Evolutionary conservation across 371 early-diverging fungal genomes (phyloP), one percentile per base, ranked within the genome.

Genomic region (Coemansia sp.): DNA sequence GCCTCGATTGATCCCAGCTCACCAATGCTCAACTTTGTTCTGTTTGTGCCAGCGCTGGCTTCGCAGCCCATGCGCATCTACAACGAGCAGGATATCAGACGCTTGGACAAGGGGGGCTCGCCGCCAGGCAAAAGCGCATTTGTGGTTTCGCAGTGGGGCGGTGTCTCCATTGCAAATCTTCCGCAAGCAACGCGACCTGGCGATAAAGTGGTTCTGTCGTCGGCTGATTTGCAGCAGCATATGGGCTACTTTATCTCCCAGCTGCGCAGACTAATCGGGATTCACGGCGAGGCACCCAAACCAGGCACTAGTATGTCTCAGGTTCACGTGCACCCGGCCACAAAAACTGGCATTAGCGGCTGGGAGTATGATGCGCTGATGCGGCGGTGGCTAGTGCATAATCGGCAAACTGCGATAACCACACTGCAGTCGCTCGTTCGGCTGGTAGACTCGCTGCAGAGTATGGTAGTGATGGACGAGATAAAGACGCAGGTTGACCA

Each of bases 61-160:
- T 82, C 87, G 59, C 81, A 84, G 13, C 94, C 95, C 2, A 67
- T 94, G 36, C 81, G 84, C 58, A 82, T 94, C 43, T 82, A 84
- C 42, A 81, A 83, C 59, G 9, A 34, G 45, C 26, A 26, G 26
- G 26, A 26, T 26, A 26, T 26, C 26, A 26, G 26, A 1, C 26
- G 26, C 26, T 26, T 26, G 26, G 26, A 26, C 26, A 26, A 26
- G 26, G 26, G 26, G 26, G 26, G 26, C 26, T 26, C 26, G 26
- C 26, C 26, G 26, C 26, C 26, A 26, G 26, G 26, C 26, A 26
- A 26, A 49, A 45, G 45, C 16, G 89, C 92, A 0, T 97, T 96
- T 62, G 60, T 93, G 32, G 87, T 96, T 40, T 93, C 95, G 45
- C 89, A 90, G 16, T 97, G 95, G 95, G 98, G 98, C 13, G 96